These are phyloP conservation scores for Solanum tacnaense DNA, from an alignment of 257 asterid species.

Conservation along the genomic window DNA sequence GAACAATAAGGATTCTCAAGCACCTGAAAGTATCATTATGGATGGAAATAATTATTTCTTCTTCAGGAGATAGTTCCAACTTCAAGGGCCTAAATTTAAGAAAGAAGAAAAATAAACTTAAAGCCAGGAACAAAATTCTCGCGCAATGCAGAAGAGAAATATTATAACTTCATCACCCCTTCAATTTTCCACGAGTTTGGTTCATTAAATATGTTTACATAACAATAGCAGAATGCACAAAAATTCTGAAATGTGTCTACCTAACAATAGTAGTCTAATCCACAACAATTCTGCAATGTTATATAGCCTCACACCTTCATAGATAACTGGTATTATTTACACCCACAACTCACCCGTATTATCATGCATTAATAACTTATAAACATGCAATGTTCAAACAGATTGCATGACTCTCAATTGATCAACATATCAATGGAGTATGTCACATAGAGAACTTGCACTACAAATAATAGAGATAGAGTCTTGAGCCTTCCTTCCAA, in stretches of 20 bases:
- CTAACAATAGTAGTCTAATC: neutral
- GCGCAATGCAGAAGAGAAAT: neutral
- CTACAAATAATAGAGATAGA: neutral
- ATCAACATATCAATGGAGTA: neutral
- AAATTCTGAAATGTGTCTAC: neutral
- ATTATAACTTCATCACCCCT: neutral
- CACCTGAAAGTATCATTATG: slow-evolving; percentile 84
- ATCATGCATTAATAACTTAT: too few relatives aligned
- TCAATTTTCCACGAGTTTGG: neutral
- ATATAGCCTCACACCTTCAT: neutral
- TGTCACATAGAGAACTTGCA: neutral
- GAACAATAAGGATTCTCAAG: slow-evolving; percentile 5
- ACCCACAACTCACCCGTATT: neutral
- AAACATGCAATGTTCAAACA: neutral
- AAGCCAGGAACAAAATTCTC: slow-evolving; percentile 6
- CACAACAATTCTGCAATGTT: neutral
- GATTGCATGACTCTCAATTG: neutral
- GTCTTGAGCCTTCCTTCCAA: neutral
- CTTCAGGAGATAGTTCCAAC: slow-evolving; percentile 89
- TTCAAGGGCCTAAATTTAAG: slow-evolving; percentile 52
- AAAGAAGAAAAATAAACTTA: neutral
- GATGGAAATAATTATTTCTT: slow-evolving; percentile 86
- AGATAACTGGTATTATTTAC: neutral
- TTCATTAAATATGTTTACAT: neutral
- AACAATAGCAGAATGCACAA: neutral